Evolutionary conservation across 257 asterid species (phyloP).

Genomic region (Jacaranda mimosifolia): DNA sequence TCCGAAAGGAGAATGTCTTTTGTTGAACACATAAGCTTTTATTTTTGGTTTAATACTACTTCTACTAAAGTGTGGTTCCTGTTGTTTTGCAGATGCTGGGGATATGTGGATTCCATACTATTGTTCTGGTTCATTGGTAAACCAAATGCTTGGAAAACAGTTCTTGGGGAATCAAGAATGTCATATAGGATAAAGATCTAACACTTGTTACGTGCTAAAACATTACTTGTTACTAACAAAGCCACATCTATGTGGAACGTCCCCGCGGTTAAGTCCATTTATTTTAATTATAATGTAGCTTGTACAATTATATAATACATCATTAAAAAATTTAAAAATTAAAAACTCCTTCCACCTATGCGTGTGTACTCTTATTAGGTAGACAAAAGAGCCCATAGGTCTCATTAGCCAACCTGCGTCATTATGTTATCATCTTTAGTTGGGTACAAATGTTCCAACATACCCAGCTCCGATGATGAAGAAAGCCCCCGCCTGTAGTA

Average conservation of each 20-base stretch:
- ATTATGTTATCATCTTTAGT: constrained; percentile 31
- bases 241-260: constrained; percentile 11
- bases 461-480: constrained; percentile 73
- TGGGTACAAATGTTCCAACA: constrained; percentile 79
- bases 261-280: background rate
- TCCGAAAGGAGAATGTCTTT: background rate
- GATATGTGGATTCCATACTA: constrained; percentile 21
- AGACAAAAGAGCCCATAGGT: constrained; percentile 21
- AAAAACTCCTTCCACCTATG: background rate
- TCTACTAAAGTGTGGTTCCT: background rate
- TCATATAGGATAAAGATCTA: constrained; percentile 10
- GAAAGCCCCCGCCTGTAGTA: constrained; percentile 86
- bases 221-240: background rate
- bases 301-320: background rate
- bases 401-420: constrained; percentile 5
- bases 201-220: background rate
- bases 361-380: background rate
- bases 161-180: constrained; percentile 31
- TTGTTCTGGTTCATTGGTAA: background rate
- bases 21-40: background rate
- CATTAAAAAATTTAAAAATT: background rate
- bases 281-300: background rate
- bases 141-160: constrained; percentile 15
- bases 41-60: background rate
- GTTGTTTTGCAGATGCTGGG: constrained; percentile 23